Conservation (phyloP, 495 filamentous ascomycete species). For the Tirmania nivea region DNA sequence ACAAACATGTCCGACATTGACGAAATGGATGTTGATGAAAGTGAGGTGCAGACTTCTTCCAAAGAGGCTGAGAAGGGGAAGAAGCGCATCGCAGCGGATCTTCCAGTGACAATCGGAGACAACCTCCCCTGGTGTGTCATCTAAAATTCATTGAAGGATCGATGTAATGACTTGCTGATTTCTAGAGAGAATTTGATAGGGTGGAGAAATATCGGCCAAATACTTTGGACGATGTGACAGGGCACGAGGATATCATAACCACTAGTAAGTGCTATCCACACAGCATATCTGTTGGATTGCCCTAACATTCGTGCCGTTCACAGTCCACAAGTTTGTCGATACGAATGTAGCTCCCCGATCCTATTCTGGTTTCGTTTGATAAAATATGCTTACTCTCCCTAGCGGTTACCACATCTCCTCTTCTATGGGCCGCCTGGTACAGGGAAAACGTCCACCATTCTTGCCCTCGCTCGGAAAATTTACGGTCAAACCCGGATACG, state of each 20-base stretch:
- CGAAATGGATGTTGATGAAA: constrained; percentile 67
- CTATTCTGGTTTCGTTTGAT: background rate
- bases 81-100: constrained; percentile 76
- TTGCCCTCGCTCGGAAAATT: constrained; percentile 72
- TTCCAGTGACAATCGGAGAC: constrained; percentile 86
- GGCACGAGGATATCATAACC: constrained; percentile 91
- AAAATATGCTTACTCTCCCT: constrained; percentile 5
- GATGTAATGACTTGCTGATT: constrained; percentile 1
- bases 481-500: constrained; percentile 83
- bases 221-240: constrained; percentile 75
- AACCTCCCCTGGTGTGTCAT: constrained; percentile 75
- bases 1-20: constrained; percentile 67
- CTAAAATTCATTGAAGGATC: background rate
- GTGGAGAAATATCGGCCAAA: constrained; percentile 96
- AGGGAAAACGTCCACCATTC: constrained; percentile 96
- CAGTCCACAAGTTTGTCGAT: constrained; percentile 80
- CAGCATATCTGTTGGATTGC: background rate
- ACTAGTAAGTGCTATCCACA: constrained; percentile 30
- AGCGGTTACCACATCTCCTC: constrained; percentile 84
- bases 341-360: constrained; percentile 34
- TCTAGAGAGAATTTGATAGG: constrained; percentile 28
- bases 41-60: constrained; percentile 40
- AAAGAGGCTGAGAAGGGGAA: constrained; percentile 47
- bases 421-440: constrained; percentile 95
- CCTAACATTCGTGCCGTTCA: background rate